A percentile compares a stretch with the other conserved stretches of the same genome.
Conservation (phyloP, 129 eudicot genomes). For the Ambrosia trifida region DNA sequence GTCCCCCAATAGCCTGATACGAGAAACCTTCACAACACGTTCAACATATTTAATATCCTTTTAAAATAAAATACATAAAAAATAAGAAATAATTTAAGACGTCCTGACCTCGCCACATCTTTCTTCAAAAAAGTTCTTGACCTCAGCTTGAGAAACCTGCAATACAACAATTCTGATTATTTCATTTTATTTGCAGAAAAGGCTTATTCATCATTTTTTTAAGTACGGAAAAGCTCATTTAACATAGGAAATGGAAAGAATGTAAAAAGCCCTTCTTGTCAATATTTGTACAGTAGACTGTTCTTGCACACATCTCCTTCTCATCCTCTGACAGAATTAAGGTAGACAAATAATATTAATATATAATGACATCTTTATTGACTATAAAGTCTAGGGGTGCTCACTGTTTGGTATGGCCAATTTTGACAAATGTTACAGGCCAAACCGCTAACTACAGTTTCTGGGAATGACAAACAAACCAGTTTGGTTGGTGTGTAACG, state of each 20-base stretch:
- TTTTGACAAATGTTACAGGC: no score
- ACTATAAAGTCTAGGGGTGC: constrained; percentile 2
- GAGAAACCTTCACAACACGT: constrained; percentile 68
- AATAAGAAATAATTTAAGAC: background rate
- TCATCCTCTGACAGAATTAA: constrained; percentile 87
- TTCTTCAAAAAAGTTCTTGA: constrained; percentile 79
- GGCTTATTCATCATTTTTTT: background rate
- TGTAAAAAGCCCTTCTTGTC: constrained; percentile 77
- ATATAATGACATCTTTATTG: constrained; percentile 17
- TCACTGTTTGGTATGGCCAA: no score
- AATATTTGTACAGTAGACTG: constrained; percentile 96
- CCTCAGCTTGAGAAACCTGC: constrained; percentile 90
- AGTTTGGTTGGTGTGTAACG: no score
- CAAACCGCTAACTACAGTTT: no score
- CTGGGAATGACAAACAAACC: no score
- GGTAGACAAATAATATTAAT: constrained; percentile 3
- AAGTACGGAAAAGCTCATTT: background rate
- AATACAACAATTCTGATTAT: background rate
- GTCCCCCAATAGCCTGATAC: constrained; percentile 94
- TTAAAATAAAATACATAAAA: background rate
- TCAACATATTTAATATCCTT: constrained; percentile 6
- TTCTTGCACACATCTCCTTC: constrained; percentile 95
- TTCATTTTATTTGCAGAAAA: constrained; percentile 4
- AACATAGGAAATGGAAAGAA: constrained; percentile 4
- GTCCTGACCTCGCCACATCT: constrained; percentile 86